Base-by-base conservation (phyloP, 2,329 filamentous ascomycete species). In the Botryotinia narcissicola region DNA sequence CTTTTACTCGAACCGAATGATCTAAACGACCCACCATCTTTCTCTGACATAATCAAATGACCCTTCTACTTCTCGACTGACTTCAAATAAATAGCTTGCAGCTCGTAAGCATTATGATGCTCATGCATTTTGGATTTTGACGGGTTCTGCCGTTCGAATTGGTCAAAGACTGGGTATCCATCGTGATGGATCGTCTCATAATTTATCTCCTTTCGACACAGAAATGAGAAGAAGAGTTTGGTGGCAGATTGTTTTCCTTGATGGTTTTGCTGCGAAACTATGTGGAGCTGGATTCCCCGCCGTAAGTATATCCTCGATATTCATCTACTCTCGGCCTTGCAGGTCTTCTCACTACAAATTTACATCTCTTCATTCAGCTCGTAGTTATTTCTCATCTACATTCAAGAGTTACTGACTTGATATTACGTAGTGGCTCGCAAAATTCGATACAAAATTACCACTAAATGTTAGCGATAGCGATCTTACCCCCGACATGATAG, bases 151-250 rank as follows among this genome's bases (percentile, higher is more conserved):
- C 8, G 80, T 85, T 14, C 82, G 86, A 3, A 85, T 88, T 29
- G 84, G 82, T 22, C 85, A 87, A 77, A 82, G 84, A 25, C 83
- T 87, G 57, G 86, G 86, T 1, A 80, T 87, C 18, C 86, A 87
- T 76, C 82, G 83, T 10, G 86, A 87, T 64, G 77, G 78, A n/a
- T 75, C 76, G 46, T 75, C 73, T 42, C 75, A 77, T 76, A 83
- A 82, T 6, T 80, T 80, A 14, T 78, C 78, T 4, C 84, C 86
- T 0, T 91, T 88, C 74, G 86, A 91, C 74, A 85, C 85, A 3
- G 87, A 91, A 80, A 86, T 91, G 81, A 85, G 89, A 44, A 85
- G 90, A 29, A 85, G 90, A 3, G 80, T 91, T 0, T 92, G 89
- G 87, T 88, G 88, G 83, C 87, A 90, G 75, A 84, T 91, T 29